Evolutionary conservation across 106 monocot species (phyloP).

Genomic region (Alisma plantagoaquatica): DNA sequence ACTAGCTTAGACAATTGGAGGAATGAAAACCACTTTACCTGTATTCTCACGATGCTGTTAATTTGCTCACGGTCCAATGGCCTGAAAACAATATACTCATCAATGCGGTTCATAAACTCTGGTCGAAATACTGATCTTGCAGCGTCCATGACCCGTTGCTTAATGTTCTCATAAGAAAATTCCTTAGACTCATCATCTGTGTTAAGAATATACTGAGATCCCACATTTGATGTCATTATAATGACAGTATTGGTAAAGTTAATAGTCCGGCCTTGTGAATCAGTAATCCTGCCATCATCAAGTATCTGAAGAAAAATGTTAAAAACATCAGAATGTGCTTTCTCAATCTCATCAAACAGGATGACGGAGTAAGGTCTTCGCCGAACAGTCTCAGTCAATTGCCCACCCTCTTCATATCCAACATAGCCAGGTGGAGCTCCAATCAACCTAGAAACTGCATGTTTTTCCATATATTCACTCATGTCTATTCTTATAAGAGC

Average conservation of each 20-base stretch:
- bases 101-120: slow-evolving; percentile 98
- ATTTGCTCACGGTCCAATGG: slow-evolving; percentile 87
- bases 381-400: slow-evolving; percentile 78
- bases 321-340: slow-evolving; percentile 96
- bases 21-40: too few species aligned
- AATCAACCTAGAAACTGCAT: slow-evolving; percentile 90
- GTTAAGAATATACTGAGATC: slow-evolving; percentile 88
- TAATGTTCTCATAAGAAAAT: slow-evolving; percentile 72
- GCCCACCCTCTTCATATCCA: slow-evolving; percentile 97
- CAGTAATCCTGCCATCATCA: slow-evolving; percentile 95
- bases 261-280: slow-evolving; percentile 85
- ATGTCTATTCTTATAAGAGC: slow-evolving; percentile 97
- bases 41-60: slow-evolving; percentile 79
- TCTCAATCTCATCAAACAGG: slow-evolving; percentile 98
- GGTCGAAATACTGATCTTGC: slow-evolving; percentile 85
- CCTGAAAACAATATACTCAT: slow-evolving; percentile 95
- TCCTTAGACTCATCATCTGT: slow-evolving; percentile 42
- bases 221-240: slow-evolving; percentile 99
- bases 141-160: slow-evolving; percentile 81
- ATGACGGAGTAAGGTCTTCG: slow-evolving; percentile 87
- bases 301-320: slow-evolving; percentile 97
- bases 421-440: slow-evolving; percentile 98
- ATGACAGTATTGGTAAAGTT: slow-evolving; percentile 96
- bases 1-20: too few species aligned
- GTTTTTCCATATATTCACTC: slow-evolving; percentile 99